Evolutionary conservation across 2,329 filamentous ascomycete species (phyloP).

Genomic region (Shiraia bambusicola): DNA sequence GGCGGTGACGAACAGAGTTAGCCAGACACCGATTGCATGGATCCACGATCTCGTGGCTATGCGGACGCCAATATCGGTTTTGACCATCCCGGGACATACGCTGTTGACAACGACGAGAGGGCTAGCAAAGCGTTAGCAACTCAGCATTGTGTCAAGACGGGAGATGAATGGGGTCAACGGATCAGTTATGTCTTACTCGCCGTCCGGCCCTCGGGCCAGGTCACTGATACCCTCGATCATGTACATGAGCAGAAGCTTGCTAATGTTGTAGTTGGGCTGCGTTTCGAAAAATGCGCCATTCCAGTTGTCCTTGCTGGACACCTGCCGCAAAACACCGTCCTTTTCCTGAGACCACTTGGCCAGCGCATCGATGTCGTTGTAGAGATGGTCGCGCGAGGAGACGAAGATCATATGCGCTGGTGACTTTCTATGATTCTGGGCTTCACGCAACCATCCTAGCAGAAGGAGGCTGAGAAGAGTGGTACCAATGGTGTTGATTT

Average conservation of each 20-base stretch:
- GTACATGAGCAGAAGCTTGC: constrained; percentile 13
- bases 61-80: constrained; percentile 6
- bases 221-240: constrained; percentile 9
- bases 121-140: constrained; percentile 5
- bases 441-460: constrained; percentile 11
- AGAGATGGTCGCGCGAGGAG: constrained; percentile 13
- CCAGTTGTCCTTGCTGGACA: constrained; percentile 12
- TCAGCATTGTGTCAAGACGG: neutral
- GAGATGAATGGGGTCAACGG: constrained; percentile 1
- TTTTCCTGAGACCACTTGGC: constrained; percentile 4
- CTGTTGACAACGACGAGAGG: constrained; percentile 11
- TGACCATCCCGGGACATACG: constrained; percentile 11
- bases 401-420: constrained; percentile 10
- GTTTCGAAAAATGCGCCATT: constrained; percentile 3
- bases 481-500: constrained; percentile 14
- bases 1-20: constrained; percentile 7
- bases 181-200: constrained; percentile 11
- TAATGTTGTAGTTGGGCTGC: constrained; percentile 10
- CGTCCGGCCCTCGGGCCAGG: constrained; percentile 7
- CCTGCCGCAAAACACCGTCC: constrained; percentile 8
- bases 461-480: constrained; percentile 9
- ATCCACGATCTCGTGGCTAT: constrained; percentile 9
- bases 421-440: constrained; percentile 1
- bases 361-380: constrained; percentile 5
- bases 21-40: constrained; percentile 1